These are phyloP conservation scores for Plenodomus lindquistii DNA, from an alignment of 2,329 filamentous ascomycete genomes.

Conservation along the genomic window DNA sequence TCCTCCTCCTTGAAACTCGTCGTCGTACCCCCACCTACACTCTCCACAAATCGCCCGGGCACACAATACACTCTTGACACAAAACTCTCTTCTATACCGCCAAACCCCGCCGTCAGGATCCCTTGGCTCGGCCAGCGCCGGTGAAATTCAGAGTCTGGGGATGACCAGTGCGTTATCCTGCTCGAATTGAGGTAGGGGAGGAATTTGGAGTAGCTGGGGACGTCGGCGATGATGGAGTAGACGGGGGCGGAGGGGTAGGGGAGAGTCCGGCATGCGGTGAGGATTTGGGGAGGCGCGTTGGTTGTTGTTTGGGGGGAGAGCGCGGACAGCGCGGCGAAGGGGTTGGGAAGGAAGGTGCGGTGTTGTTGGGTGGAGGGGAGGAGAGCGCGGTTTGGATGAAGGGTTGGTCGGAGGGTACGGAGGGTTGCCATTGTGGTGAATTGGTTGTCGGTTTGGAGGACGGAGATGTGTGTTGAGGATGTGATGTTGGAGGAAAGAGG, in stretches of 20 bases:
- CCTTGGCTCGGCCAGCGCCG: slow-evolving; percentile 72
- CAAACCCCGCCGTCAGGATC: slow-evolving; percentile 83
- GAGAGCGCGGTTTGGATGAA: slow-evolving; percentile 43
- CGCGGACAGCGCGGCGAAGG: slow-evolving; percentile 48
- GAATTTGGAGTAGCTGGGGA: slow-evolving; percentile 78
- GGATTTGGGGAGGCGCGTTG: slow-evolving; percentile 58
- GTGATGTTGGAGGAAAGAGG: background rate
- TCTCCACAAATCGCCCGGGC: slow-evolving; percentile 73
- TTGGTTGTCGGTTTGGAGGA: background rate
- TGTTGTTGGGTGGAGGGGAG: slow-evolving; percentile 20
- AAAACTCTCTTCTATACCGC: slow-evolving; percentile 81
- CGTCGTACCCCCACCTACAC: slow-evolving; percentile 65
- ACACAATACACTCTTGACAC: slow-evolving; percentile 79
- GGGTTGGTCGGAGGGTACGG: slow-evolving; percentile 41
- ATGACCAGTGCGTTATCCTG: slow-evolving; percentile 74
- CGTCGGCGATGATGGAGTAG: slow-evolving; percentile 85
- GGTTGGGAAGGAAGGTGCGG: slow-evolving; percentile 52
- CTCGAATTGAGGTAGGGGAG: slow-evolving; percentile 88
- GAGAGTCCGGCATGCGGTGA: slow-evolving; percentile 75
- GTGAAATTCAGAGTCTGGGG: slow-evolving; percentile 51
- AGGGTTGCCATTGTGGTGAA: slow-evolving; percentile 28
- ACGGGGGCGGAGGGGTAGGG: slow-evolving; percentile 72
- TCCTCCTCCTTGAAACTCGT: slow-evolving; percentile 49
- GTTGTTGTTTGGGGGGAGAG: slow-evolving; percentile 27
- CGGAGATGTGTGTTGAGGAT: background rate